phyloP scores from a whole-genome alignment of 1,284 basidiomycete species.

The Bondarzewia mesenterica region DNA sequence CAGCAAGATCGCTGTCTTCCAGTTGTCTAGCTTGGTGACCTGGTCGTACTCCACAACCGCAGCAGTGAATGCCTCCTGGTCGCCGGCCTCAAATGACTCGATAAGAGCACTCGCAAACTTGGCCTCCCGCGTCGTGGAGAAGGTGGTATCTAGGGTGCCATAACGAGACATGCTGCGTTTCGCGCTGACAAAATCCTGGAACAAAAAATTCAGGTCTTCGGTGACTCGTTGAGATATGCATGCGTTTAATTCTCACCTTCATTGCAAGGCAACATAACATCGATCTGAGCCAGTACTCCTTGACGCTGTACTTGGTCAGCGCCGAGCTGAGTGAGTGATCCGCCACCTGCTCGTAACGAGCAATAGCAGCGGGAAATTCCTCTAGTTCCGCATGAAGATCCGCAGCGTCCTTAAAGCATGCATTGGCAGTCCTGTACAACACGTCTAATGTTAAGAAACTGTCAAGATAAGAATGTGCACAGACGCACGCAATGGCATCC shows the following conservation, averaged over 20 bases:
- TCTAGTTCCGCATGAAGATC: slow-evolving; percentile 89
- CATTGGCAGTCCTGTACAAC: slow-evolving; percentile 82
- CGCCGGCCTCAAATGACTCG: slow-evolving; percentile 75
- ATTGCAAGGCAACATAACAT: slow-evolving; percentile 87
- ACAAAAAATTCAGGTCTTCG: too few species aligned
- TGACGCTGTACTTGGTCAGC: slow-evolving; percentile 97
- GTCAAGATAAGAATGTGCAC: not conserved
- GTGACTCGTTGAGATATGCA: too few species aligned
- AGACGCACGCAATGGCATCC: slow-evolving; percentile 86
- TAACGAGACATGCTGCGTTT: slow-evolving; percentile 75
- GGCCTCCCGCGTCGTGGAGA: slow-evolving; percentile 80
- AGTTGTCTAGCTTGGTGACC: slow-evolving; percentile 85
- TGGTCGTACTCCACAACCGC: slow-evolving; percentile 82
- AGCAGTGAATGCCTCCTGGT: slow-evolving; percentile 73
- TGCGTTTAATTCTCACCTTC: slow-evolving; percentile 61
- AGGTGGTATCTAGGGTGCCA: slow-evolving; percentile 70
- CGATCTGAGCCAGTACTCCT: slow-evolving; percentile 93
- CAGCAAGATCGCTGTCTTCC: slow-evolving; percentile 87
- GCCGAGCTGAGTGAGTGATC: slow-evolving; percentile 76
- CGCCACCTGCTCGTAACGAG: slow-evolving; percentile 87
- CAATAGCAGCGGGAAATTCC: slow-evolving; percentile 80
- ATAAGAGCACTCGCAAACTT: slow-evolving; percentile 77
- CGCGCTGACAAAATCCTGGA: slow-evolving; percentile 80
- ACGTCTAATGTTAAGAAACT: not conserved
- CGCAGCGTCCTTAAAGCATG: slow-evolving; percentile 93